Evolutionary conservation across 768 basidiomycete species (phyloP).

Genomic region (Kondoa malvinella): DNA sequence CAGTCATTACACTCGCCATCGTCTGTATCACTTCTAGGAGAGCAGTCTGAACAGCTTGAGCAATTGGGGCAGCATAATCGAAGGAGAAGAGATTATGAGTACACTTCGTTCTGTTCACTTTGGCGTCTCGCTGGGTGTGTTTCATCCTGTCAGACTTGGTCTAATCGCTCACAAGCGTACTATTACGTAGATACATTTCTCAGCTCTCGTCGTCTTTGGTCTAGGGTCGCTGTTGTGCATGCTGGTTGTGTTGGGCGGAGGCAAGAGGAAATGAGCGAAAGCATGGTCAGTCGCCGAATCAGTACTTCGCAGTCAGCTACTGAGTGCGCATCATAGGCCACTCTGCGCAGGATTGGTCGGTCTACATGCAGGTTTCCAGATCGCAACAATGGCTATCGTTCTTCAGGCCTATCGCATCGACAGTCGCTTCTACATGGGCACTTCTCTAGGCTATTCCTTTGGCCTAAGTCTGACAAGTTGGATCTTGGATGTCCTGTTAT

Average conservation of each 20-base stretch:
- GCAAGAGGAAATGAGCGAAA: neutral
- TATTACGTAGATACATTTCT: neutral
- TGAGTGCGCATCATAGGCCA: neutral
- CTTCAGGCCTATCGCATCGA: constrained; percentile 1
- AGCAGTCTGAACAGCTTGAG: neutral
- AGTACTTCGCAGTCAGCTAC: neutral
- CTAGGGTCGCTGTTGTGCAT: neutral
- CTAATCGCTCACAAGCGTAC: neutral
- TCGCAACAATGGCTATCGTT: neutral
- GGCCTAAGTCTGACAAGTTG: neutral
- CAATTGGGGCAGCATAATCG: neutral
- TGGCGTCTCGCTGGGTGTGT: constrained; percentile 5
- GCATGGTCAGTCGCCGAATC: neutral
- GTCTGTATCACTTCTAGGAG: too few species aligned
- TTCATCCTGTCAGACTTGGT: too few species aligned
- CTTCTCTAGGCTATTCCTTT: neutral
- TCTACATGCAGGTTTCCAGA: constrained; percentile 4
- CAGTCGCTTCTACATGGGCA: neutral
- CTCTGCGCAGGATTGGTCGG: constrained; percentile 3
- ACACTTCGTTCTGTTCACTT: neutral
- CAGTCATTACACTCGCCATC: neutral
- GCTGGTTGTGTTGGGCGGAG: constrained; percentile 4
- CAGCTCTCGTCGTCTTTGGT: constrained; percentile 8
- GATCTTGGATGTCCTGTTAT: constrained; percentile 1
- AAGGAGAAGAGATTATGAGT: neutral